Base-by-base conservation (phyloP, 73 alveolate species). In the Loxodes magnus region DNA sequence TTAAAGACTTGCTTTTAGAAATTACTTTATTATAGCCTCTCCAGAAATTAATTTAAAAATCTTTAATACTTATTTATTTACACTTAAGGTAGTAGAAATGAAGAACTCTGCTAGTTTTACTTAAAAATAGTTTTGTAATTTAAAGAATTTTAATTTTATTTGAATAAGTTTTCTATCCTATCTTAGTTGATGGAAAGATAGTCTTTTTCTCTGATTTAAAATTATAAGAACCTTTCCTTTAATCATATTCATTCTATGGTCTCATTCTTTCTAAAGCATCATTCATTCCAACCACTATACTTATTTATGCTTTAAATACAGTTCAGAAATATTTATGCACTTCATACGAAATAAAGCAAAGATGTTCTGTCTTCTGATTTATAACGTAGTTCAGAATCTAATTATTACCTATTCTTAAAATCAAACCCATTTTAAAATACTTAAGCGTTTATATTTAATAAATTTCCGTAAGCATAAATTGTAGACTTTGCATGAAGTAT, bases 401-500 rank as follows among this genome's bases (percentile, higher is more conserved):
- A 68, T 38, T 19, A 77, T 52, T 25, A 49, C 56, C 61, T 77
- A 73, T 10, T 56, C 29, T 23, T 58, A 51, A 23, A 55, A 74
- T 16, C 67, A 38, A 68, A 51, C 36, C 67, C 71, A 52, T 33
- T 30, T 17, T 52, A 44, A 12, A 62, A 27, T n/a, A 63, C 60
- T 29, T 50, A 49, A 36, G 62, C 42, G 10, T 36, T 43, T 34
- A 16, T 15, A 26, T 43, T 64, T 14, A 67, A 53, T 20, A 68
- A 46, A 10, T 25, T 21, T 22, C 82, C 82, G 62, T 68, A 68
- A 46, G 62, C 76, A 19, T 44, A 64, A 5, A 59, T 56, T 2
- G 79, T 43, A 1, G 71, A 50, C 9, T 63, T 49, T 28, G 31
- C 57, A 10, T 87, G 91, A 75, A 84, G 60, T 7, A 20, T 17